phyloP scores from a whole-genome alignment of 2,329 filamentous ascomycete species.

The Calonectria ilicicola region DNA sequence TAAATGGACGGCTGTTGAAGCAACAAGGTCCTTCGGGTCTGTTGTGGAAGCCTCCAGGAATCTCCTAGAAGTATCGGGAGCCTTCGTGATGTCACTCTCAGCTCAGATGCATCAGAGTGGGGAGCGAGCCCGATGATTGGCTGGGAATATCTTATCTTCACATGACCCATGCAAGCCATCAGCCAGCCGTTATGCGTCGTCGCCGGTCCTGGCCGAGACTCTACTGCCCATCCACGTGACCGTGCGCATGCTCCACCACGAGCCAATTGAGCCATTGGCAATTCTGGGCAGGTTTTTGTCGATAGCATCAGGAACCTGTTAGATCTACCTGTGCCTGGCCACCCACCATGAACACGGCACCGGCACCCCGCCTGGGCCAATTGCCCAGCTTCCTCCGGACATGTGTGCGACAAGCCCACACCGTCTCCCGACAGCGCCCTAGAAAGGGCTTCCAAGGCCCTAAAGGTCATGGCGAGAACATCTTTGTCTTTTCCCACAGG shows the following conservation, averaged over 20 bases:
- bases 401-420: constrained; percentile 55
- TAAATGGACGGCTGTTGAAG: constrained; percentile 34
- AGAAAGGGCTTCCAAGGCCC: constrained; percentile 43
- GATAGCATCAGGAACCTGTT: constrained; percentile 31
- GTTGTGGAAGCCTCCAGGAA: constrained; percentile 46
- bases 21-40: constrained; percentile 39
- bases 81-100: constrained; percentile 50
- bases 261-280: constrained; percentile 16
- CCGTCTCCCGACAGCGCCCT: constrained; percentile 35
- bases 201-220: constrained; percentile 11
- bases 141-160: constrained; percentile 41
- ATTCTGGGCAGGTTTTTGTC: constrained; percentile 38
- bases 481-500: constrained; percentile 67
- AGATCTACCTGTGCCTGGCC: constrained; percentile 38
- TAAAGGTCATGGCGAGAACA: constrained; percentile 65
- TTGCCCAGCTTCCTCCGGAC: constrained; percentile 56
- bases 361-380: constrained; percentile 52
- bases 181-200: not conserved
- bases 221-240: constrained; percentile 41
- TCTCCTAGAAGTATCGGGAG: constrained; percentile 47
- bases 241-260: constrained; percentile 32
- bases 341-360: constrained; percentile 54
- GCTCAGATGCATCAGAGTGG: constrained; percentile 28
- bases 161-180: constrained; percentile 32
- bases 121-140: constrained; percentile 38